Percentiles rank a stretch among this genome's conserved stretches.
phyloP scores from a whole-genome alignment of 148 eudicot species.

The Heliamphora exappendiculata region DNA sequence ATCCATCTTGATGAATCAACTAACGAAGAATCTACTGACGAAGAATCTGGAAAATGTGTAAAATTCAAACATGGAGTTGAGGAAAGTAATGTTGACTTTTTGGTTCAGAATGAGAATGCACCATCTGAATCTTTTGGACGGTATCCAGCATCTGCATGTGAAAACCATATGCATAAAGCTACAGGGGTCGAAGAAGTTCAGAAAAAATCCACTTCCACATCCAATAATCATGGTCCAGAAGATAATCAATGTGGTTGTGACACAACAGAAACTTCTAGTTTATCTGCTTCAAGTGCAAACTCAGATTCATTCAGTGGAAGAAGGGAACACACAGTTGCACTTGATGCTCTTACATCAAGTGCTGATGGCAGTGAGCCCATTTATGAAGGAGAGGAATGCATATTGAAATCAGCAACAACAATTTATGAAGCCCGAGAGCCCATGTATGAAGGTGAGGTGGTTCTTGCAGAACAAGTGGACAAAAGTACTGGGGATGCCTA shows the following conservation, averaged over 20 bases:
- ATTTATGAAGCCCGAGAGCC: constrained; percentile 57
- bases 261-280: constrained; percentile 16
- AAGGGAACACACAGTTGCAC: constrained; percentile 30
- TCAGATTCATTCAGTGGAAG: constrained; percentile 32
- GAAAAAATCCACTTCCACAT: constrained; percentile 20
- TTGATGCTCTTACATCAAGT: constrained; percentile 42
- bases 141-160: constrained; percentile 20
- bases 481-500: constrained; percentile 20
- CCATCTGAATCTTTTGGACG: constrained; percentile 16
- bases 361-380: constrained; percentile 68
- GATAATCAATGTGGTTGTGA: constrained; percentile 19
- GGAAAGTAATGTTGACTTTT: constrained; percentile 20
- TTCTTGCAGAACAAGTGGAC: constrained; percentile 71
- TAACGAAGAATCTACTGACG: too few species aligned
- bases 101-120: constrained; percentile 17
- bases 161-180: constrained; percentile 5
- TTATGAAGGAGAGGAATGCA: constrained; percentile 92
- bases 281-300: constrained; percentile 22
- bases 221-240: constrained; percentile 23
- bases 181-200: constrained; percentile 17
- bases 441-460: constrained; percentile 83
- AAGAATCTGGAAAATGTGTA: constrained; percentile 23
- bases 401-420: constrained; percentile 44
- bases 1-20: constrained; percentile 17
- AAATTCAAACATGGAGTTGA: constrained; percentile 21